Evolutionary conservation across 768 basidiomycete genomes (phyloP), one percentile per base, ranked within the genome.

Genomic region (Cystofilobasidium capitatum): DNA sequence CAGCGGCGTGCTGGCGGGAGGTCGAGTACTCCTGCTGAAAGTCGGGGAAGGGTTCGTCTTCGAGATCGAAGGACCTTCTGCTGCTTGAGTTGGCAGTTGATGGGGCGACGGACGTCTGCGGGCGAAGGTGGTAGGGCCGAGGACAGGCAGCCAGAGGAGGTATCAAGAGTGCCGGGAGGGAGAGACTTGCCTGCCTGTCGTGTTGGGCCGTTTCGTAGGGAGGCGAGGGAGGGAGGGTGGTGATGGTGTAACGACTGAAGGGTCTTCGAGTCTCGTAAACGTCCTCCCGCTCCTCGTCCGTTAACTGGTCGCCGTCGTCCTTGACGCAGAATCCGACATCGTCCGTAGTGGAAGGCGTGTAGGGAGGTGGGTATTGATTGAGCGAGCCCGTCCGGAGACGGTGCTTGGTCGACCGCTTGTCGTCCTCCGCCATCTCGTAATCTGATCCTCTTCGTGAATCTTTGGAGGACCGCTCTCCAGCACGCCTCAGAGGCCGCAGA

Each of bases 21-120:
- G n/a, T 12, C 33, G 31, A 33, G 54, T 64, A 64, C 39, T 64
- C 63, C 9, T 37, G 12, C 39, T 64, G 63, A 26, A 64, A 64
- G 29, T 57, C 63, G 1, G 39, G 51, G 63, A 64, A 64, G 6
- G 26, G 29, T 13, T 37, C 26, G 4, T 42, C n/a, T 12, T 64
- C 63, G 0, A 54, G 51, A 22, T 64, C 51, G 40, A 57, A 20
- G 36, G 63, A 55, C 14, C 63, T 49, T 9, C 54, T 33, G 4
- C 13, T 9, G 10, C 24, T 14, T 4, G 64, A 33, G 40, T 39
- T 45, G 24, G 64, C 31, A 13, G 1, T 16, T 1, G 54, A 24
- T 4, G 55, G 42, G 8, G 58, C 10, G 24, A 45, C 14, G 3
- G 58, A 59, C 16, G 58, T 29, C 4, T 24, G 39, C 17, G 55